Evolutionary conservation across 2,329 filamentous ascomycete genomes (phyloP), one percentile per base, ranked within the genome.

Genomic region (Grosmannia penicillata): DNA sequence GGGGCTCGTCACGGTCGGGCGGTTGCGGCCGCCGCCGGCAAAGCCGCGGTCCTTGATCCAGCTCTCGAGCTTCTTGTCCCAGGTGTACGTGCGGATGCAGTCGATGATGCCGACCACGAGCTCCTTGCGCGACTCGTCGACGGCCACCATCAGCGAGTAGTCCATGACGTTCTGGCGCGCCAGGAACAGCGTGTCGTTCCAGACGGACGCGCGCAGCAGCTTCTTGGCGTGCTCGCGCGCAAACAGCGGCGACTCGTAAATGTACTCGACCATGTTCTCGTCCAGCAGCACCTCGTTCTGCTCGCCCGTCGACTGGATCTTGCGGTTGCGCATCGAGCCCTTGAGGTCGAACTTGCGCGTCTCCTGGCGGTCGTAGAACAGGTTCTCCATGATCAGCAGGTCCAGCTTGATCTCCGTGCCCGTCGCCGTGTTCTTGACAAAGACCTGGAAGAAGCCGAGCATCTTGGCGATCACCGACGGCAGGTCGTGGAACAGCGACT

Each of bases 21-120:
- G 73, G 51, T 93, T 83, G 41, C 82, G 75, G 23, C 78, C 78
- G 41, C 78, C 76, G 6, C 78, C 76, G 1, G 74, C 81, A 51
- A 87, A 85, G 1, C 83, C 91, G 28, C 89, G 81, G 53, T 96
- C 87, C 59, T 98, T 98, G 70, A 98, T 95, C 91, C 91, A 98
- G 39, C 81, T 91, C 62, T 98, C 91, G n/a, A 98, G 72, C 56
- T 95, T 95, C 68, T 98, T 98, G 64, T 98, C 91, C 86, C 91
- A 98, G 0, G 91, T 98, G 55, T 96, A 98, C 0, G 91, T 98
- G 39, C 91, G 77, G 48, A 98, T 96, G 56, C 91, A 96, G 56
- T 98, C 89, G 47, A 98, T 96, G 51, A 98, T 96, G 5, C 91
- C 91, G 3, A 98, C 87, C 13, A 96, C 85, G 13, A 98, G 73